Base-by-base conservation (phyloP, 169 alveolate genomes). In the Ichthyophthirius multifiliis region DNA sequence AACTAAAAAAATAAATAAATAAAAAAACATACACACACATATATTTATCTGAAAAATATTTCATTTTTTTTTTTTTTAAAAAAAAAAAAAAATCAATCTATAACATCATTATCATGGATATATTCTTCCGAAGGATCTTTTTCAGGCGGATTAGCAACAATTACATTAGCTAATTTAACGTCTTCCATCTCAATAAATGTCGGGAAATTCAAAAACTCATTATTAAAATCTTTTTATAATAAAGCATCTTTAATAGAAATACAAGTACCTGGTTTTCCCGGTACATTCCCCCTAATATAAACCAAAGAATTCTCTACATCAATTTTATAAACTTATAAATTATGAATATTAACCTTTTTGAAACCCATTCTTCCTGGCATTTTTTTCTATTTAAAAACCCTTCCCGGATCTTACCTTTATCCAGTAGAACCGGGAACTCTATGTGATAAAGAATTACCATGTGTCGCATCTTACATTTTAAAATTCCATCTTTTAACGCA, bases 311-410 rank as follows among this genome's bases (percentile, higher is more conserved):
- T 92, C 74, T 89, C 97, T 41, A 93, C 94, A 91, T 97, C 98
- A 23, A 97, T 82, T 20, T 98, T 98, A 30, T 96, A 89, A 20
- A 97, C 86, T 55, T 71, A 20, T 35, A 94, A 73, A 41, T 85
- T 91, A 4, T 93, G 75, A 83, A 91, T 89, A 15, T 98, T 97
- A 44, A 94, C 85, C 35, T 48, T 83, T 77, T 91, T 93, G 43
- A 89, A 84, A 15, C 99, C 99, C 84, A 95, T 84, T 35, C 95
- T 89, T 1, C 99, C 99, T 30, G 99, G 96, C 99, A 97, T 97
- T 35, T 95, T 92, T 78, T 96, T 97, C 16, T 97, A 97, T 37
- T 98, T 98, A 65, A 94, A 89, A 5, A 97, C 99, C 65, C 98
- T 89, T 16, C 99, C 99, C 23, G 99, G 98, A 48, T 93, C 95